Conservation (phyloP, 2,329 filamentous ascomycete genomes). For the Gremmenia infestans region DNA sequence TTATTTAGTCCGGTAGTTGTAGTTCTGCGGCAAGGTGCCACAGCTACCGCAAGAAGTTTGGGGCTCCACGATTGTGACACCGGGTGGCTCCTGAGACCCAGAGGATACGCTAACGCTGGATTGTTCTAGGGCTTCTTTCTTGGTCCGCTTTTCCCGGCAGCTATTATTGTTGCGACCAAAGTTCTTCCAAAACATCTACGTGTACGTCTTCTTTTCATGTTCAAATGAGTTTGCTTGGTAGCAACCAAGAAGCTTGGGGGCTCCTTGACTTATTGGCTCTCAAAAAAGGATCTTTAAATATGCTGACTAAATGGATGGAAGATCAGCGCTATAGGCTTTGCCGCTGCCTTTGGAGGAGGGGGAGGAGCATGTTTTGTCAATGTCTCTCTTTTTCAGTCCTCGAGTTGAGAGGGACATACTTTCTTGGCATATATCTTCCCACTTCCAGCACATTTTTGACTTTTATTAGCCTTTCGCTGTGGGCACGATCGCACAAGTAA, state of each 20-base stretch:
- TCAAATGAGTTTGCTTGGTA: too few relatives aligned
- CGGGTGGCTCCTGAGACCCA: background rate
- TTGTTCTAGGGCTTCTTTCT: conserved; percentile 65
- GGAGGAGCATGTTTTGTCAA: conserved; percentile 54
- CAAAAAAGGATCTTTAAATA: too few relatives aligned
- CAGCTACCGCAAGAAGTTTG: background rate
- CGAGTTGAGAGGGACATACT: background rate
- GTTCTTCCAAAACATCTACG: conserved; percentile 69
- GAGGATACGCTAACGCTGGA: background rate
- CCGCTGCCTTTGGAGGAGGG: conserved; percentile 69
- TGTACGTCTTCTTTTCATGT: conserved; percentile 37
- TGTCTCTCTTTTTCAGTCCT: background rate
- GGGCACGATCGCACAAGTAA: conserved; percentile 58
- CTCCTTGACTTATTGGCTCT: too few relatives aligned
- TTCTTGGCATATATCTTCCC: too few relatives aligned
- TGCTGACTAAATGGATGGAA: too few relatives aligned
- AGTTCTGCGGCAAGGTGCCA: too few relatives aligned
- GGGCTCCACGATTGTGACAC: background rate
- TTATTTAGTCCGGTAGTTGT: background rate
- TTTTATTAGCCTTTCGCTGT: conserved; percentile 50
- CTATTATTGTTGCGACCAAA: conserved; percentile 68
- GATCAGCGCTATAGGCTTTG: conserved; percentile 67
- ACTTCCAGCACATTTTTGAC: too few relatives aligned
- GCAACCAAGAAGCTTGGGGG: too few relatives aligned
- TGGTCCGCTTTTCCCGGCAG: conserved; percentile 73